Conservation (phyloP, 2,329 filamentous ascomycete species). For the Ascocoryne sarcoides region DNA sequence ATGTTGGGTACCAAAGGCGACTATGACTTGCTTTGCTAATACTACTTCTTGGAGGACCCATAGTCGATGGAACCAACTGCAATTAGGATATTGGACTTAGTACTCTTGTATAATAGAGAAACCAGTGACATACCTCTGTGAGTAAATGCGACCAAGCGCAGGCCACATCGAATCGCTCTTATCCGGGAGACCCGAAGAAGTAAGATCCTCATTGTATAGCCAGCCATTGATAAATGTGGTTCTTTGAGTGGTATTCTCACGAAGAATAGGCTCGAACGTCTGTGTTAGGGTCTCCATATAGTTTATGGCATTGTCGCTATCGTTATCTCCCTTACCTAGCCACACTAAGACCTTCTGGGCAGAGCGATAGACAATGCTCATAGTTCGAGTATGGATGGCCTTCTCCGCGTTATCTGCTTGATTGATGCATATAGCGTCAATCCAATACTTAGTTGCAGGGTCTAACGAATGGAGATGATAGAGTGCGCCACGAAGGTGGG, state of each 20-base stretch:
- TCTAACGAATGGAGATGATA: neutral
- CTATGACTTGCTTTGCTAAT: neutral
- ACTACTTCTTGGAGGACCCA: slow-evolving; percentile 1
- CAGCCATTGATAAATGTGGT: too few relatives aligned
- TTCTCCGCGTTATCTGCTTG: slow-evolving; percentile 18
- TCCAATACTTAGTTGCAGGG: slow-evolving; percentile 11
- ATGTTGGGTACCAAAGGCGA: neutral
- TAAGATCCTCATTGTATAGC: neutral
- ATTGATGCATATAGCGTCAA: slow-evolving; percentile 24
- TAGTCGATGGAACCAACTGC: slow-evolving; percentile 1
- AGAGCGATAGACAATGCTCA: slow-evolving; percentile 22
- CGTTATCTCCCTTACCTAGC: slow-evolving; percentile 5
- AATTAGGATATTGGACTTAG: too few relatives aligned
- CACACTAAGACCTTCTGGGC: slow-evolving; percentile 10
- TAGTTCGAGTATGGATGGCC: slow-evolving; percentile 15
- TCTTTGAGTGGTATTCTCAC: too few relatives aligned
- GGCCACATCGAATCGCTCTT: neutral
- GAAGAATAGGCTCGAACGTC: neutral
- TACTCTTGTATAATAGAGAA: too few relatives aligned
- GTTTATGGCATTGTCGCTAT: neutral
- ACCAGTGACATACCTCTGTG: too few relatives aligned
- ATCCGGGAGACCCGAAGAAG: neutral
- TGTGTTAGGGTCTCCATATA: neutral
- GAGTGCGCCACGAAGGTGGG: neutral
- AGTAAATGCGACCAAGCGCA: neutral